phyloP scores from a whole-genome alignment of 768 basidiomycete genomes.

The Cubamyces sp. region DNA sequence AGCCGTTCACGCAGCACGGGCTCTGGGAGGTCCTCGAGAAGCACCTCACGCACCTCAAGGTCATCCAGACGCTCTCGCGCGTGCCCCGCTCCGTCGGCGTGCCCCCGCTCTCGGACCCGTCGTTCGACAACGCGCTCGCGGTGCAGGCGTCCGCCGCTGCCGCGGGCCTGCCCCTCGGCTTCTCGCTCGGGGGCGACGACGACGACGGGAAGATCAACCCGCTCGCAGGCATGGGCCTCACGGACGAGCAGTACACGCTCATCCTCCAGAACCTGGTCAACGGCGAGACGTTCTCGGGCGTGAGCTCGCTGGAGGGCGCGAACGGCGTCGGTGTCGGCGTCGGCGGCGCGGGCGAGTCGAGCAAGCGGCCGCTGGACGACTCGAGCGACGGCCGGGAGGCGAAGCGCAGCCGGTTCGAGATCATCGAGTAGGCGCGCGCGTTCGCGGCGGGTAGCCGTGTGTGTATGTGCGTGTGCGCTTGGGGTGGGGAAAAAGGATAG shows the following conservation, averaged over 20 bases:
- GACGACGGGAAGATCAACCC: conserved; percentile 74
- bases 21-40: conserved; percentile 93
- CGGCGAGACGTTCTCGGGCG: conserved; percentile 59
- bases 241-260: conserved; percentile 84
- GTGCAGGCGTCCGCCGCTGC: conserved; percentile 37
- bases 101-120: conserved; percentile 58
- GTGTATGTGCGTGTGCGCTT: background rate
- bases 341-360: conserved; percentile 22
- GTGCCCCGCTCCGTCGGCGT: conserved; percentile 70
- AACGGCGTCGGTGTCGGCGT: conserved; percentile 20
- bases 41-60: conserved; percentile 86
- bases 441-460: background rate
- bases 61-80: conserved; percentile 75
- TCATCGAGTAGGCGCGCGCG: conserved; percentile 35
- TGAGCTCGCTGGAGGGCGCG: conserved; percentile 35
- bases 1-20: conserved; percentile 96
- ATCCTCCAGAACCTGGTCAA: conserved; percentile 76
- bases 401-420: conserved; percentile 46
- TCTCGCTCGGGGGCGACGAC: conserved; percentile 35
- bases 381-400: conserved; percentile 38
- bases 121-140: conserved; percentile 59
- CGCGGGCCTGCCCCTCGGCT: conserved; percentile 23
- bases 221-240: conserved; percentile 83
- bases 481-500: background rate
- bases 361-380: conserved; percentile 38